phyloP scores from a whole-genome alignment of 2,329 filamentous ascomycete genomes.

The Xylaria sp. region DNA sequence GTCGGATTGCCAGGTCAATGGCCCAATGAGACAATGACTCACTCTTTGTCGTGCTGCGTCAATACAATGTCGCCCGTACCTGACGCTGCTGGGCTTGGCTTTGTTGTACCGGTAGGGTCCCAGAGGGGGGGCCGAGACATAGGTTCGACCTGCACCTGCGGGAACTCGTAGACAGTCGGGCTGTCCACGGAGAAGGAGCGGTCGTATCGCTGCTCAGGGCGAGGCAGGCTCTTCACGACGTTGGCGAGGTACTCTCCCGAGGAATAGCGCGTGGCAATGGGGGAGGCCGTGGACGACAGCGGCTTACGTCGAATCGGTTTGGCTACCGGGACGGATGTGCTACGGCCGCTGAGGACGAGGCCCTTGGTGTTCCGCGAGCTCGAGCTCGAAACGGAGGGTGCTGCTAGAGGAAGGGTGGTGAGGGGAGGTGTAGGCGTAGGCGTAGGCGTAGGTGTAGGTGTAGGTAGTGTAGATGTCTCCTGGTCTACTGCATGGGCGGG shows the following conservation, averaged over 20 bases:
- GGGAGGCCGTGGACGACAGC: conserved; percentile 65
- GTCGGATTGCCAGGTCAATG: conserved; percentile 42
- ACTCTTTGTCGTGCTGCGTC: conserved; percentile 45
- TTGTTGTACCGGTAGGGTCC: conserved; percentile 37
- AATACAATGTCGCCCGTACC: conserved; percentile 26
- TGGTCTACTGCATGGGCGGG: conserved; percentile 37
- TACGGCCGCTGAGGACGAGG: conserved; percentile 45
- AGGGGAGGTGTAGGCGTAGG: conserved; percentile 6
- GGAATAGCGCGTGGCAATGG: conserved; percentile 62
- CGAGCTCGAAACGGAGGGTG: conserved; percentile 41
- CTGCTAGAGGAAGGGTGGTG: conserved; percentile 44
- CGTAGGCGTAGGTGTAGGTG: conserved; percentile 17
- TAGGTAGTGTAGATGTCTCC: conserved; percentile 22
- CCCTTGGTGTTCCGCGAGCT: conserved; percentile 47
- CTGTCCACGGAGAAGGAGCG: conserved; percentile 68
- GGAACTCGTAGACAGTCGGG: conserved; percentile 71
- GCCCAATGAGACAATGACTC: conserved; percentile 49
- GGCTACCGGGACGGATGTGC: conserved; percentile 39
- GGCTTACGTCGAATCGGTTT: conserved; percentile 68
- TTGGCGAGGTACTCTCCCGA: conserved; percentile 53
- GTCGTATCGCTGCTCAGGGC: conserved; percentile 65
- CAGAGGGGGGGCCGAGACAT: conserved; percentile 40
- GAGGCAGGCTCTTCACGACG: conserved; percentile 55
- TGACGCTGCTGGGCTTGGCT: conserved; percentile 25
- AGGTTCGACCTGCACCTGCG: conserved; percentile 45